These are phyloP conservation scores for Periglandula ipomoeae DNA, from an alignment of 2,329 filamentous ascomycete species.

Conservation along the genomic window DNA sequence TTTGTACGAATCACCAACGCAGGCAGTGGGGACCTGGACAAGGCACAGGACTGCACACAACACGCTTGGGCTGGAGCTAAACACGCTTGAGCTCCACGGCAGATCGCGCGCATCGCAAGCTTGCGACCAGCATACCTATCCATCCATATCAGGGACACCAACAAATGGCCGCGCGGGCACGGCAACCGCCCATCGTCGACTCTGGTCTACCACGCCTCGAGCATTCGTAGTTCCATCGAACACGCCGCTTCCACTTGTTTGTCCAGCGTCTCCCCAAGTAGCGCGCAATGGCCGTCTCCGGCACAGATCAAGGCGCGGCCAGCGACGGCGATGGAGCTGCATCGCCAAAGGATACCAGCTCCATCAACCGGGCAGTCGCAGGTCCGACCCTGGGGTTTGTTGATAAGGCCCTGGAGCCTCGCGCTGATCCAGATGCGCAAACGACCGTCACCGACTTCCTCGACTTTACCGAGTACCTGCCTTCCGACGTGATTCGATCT, in stretches of 20 bases:
- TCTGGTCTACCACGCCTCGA: not conserved
- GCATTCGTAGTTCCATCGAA: not conserved
- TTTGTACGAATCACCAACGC: no score
- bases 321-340: conserved; percentile 14
- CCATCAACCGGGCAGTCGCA: conserved; percentile 17
- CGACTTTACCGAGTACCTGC: conserved; percentile 61
- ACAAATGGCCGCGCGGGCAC: conserved; percentile 11
- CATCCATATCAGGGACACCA: not conserved
- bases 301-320: conserved; percentile 14
- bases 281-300: conserved; percentile 19
- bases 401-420: conserved; percentile 37
- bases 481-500: conserved; percentile 56
- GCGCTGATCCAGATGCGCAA: conserved; percentile 56
- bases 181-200: not conserved
- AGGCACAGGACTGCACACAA: not conserved
- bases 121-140: conserved; percentile 4
- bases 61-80: not conserved
- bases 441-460: conserved; percentile 63
- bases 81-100: conserved; percentile 2
- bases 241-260: not conserved
- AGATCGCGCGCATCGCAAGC: conserved; percentile 7
- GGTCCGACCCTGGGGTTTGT: conserved; percentile 22
- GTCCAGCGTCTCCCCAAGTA: not conserved
- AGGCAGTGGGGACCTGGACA: not conserved
- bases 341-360: conserved; percentile 19